These are phyloP conservation scores for Penicilliopsis zonata DNA, from an alignment of 495 filamentous ascomycete genomes.

Conservation along the genomic window DNA sequence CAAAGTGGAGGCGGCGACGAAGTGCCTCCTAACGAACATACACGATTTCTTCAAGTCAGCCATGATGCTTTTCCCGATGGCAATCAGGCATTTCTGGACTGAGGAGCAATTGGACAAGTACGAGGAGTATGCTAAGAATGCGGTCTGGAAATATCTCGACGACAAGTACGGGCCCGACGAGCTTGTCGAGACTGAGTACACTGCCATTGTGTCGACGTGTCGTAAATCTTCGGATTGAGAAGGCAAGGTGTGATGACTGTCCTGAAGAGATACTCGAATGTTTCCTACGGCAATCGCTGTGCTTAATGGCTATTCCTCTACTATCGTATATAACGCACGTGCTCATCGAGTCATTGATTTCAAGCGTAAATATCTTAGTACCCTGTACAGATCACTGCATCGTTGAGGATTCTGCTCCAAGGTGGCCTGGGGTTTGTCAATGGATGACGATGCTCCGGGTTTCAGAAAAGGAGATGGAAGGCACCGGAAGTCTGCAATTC, in stretches of 20 bases:
- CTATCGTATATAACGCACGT: too few species aligned
- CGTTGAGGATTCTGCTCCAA: too few species aligned
- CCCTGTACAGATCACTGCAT: conserved; percentile 7
- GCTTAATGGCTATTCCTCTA: too few species aligned
- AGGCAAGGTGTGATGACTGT: too few species aligned
- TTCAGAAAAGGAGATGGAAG: too few species aligned
- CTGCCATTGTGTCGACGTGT: conserved; percentile 22
- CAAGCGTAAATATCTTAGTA: not conserved
- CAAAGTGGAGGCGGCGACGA: conserved; percentile 11
- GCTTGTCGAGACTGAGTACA: conserved; percentile 18
- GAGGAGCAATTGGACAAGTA: conserved; percentile 16
- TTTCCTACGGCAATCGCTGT: too few species aligned
- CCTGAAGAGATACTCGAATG: too few species aligned
- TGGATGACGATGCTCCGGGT: too few species aligned
- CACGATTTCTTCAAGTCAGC: conserved; percentile 17
- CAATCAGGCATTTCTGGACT: conserved; percentile 19
- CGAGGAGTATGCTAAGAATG: conserved; percentile 11
- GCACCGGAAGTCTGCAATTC: too few species aligned
- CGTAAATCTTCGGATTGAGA: too few species aligned
- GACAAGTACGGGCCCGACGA: conserved; percentile 17
- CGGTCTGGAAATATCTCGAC: conserved; percentile 18
- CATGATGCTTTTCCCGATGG: conserved; percentile 15
- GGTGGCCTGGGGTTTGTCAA: too few species aligned
- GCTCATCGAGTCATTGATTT: conserved; percentile 1
- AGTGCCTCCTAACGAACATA: conserved; percentile 9